These are phyloP conservation scores for Nemania abortiva DNA, from an alignment of 2,329 filamentous ascomycete genomes.

Conservation along the genomic window DNA sequence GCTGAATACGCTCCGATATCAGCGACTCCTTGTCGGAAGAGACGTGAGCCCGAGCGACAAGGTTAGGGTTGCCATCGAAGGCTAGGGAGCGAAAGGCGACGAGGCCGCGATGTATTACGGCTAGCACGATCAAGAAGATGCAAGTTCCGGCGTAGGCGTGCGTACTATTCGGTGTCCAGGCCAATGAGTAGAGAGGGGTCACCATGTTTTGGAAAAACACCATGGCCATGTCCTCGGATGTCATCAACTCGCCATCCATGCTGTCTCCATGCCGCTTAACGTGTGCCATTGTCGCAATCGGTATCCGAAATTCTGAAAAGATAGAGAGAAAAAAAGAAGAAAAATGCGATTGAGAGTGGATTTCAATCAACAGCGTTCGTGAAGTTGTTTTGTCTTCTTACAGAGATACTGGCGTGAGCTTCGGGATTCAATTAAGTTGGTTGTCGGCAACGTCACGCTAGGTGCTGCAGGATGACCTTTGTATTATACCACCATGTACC, in stretches of 20 bases:
- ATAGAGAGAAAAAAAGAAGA: neutral
- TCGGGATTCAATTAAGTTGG: neutral
- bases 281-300: conserved; percentile 18
- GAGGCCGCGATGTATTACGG: conserved; percentile 74
- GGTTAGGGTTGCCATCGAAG: conserved; percentile 36
- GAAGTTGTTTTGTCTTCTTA: conserved; percentile 6
- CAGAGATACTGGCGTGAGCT: neutral
- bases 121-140: conserved; percentile 87
- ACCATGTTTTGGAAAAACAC: conserved; percentile 68
- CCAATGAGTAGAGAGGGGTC: conserved; percentile 73
- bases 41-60: conserved; percentile 9
- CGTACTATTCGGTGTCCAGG: conserved; percentile 78
- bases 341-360: neutral
- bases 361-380: neutral
- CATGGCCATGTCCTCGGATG: conserved; percentile 48
- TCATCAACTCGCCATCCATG: conserved; percentile 40
- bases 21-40: conserved; percentile 23
- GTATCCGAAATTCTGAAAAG: neutral
- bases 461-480: neutral
- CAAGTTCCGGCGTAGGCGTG: conserved; percentile 89
- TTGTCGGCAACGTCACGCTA: neutral
- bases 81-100: conserved; percentile 65
- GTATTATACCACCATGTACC: conserved; percentile 11
- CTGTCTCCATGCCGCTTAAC: conserved; percentile 25
- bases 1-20: conserved; percentile 18